Evolutionary conservation across 1,284 basidiomycete genomes (phyloP).

Genomic region (Phaffia rhodozyma): DNA sequence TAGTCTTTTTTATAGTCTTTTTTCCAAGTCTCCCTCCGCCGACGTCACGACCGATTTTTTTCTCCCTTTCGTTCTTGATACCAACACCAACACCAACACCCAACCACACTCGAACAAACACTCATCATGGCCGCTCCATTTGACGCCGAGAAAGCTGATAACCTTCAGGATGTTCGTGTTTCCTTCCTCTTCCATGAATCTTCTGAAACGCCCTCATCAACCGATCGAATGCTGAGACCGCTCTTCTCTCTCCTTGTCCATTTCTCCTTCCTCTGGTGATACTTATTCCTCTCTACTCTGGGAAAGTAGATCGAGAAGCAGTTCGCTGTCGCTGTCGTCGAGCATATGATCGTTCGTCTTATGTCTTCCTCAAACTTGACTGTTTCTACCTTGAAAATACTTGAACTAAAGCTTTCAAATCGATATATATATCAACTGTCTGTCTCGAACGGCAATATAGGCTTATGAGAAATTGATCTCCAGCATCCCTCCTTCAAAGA

Average conservation of each 20-base stretch:
- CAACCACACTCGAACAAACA: too few relatives aligned
- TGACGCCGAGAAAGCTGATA: constrained; percentile 75
- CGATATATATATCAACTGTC: constrained; percentile 9
- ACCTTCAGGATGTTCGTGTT: constrained; percentile 57
- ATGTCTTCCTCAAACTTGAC: background rate
- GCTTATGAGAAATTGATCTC: constrained; percentile 93
- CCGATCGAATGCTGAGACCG: background rate
- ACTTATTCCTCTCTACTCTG: too few relatives aligned
- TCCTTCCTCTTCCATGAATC: background rate
- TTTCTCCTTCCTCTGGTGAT: background rate
- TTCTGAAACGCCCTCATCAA: constrained; percentile 10
- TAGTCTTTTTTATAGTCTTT: too few relatives aligned
- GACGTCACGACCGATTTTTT: too few relatives aligned
- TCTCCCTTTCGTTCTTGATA: too few relatives aligned
- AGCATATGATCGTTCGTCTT: constrained; percentile 69
- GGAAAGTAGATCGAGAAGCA: constrained; percentile 80
- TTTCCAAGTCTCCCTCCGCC: too few relatives aligned
- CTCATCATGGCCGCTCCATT: constrained; percentile 44
- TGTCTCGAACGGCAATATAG: constrained; percentile 37
- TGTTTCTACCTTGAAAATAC: background rate
- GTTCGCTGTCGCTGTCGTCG: constrained; percentile 94
- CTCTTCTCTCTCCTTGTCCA: constrained; percentile 2
- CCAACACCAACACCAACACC: too few relatives aligned
- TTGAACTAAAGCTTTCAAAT: background rate
- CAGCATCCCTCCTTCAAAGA: constrained; percentile 60